Evolutionary conservation across 2,329 filamentous ascomycete species (phyloP), one percentile per base, ranked within the genome.

Genomic region (Epichloe coenophiala): DNA sequence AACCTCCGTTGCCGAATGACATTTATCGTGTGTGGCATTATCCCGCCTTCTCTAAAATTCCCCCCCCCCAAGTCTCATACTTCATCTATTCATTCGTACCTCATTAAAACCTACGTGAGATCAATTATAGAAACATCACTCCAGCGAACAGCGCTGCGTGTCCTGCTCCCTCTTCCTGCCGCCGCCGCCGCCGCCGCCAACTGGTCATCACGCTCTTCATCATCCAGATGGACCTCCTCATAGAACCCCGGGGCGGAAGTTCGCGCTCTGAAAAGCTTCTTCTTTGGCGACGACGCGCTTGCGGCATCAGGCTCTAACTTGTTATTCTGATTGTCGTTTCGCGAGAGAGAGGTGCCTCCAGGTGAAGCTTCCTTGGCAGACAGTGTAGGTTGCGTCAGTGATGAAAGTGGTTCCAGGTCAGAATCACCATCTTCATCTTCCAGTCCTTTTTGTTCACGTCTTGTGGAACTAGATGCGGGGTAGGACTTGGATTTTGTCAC

Each of bases 241-340:
- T 70, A 68, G 58, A 70, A 73, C 3, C 71, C 71, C 5, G 58
- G 58, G 13, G 59, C 59, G 43, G 66, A 68, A 27, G 58, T 59
- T 41, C 64, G 63, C 12, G 70, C 67, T 36, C 69, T 56, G 52
- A 69, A 63, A 12, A 71, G 53, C 52, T 66, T 72, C 54, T 69
- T 73, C 57, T 59, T 64, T 51, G 51, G 12, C 13, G 42, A 35
- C 5, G 57, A 56, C 7, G 57, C 55, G 3, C 49, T 9, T 37
- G 45, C 33, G 45, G 44, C 19, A 11, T 27, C 5, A 23, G 27
- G 5, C 37, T 27, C 17, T n/a, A n/a, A n/a, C 13, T 19, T 12
- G 3, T 11, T 37, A 4, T 11, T 11, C 27, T 31, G 27, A 27
- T 8, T 2, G 39, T 60, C 27, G 53, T 15, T n/a, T 46, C 23